These are phyloP conservation scores for Lasiodiplodia sp. DNA, from an alignment of 2,329 filamentous ascomycete species.

Conservation along the genomic window DNA sequence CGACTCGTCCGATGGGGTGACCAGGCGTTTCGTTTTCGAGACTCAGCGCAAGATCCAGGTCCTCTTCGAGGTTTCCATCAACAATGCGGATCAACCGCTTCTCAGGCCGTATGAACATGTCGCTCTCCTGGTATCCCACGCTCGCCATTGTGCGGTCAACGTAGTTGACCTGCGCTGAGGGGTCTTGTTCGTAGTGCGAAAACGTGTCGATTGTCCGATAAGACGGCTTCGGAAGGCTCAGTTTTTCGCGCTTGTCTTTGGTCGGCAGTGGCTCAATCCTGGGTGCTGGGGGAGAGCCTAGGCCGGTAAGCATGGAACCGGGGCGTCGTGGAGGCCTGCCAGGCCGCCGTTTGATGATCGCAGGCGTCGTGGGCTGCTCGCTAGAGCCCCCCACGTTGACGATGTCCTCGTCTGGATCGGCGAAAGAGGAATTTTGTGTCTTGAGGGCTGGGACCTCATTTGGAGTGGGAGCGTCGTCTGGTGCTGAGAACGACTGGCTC, in stretches of 20 bases:
- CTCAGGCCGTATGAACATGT: slow-evolving; percentile 82
- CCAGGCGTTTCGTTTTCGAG: slow-evolving; percentile 60
- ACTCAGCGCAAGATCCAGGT: slow-evolving; percentile 63
- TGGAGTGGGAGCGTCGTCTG: slow-evolving; percentile 21
- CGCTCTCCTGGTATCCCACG: slow-evolving; percentile 94
- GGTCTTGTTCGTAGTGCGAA: slow-evolving; percentile 81
- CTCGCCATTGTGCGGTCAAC: slow-evolving; percentile 97
- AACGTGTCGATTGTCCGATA: slow-evolving; percentile 83
- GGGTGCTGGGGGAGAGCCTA: slow-evolving; percentile 65
- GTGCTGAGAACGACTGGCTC: slow-evolving; percentile 39
- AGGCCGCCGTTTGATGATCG: slow-evolving; percentile 62
- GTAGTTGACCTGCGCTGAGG: slow-evolving; percentile 84
- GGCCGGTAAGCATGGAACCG: slow-evolving; percentile 66
- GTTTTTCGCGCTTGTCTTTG: slow-evolving; percentile 79
- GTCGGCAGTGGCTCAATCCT: slow-evolving; percentile 79
- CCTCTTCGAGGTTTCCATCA: slow-evolving; percentile 69
- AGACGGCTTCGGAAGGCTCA: slow-evolving; percentile 78
- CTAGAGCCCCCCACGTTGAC: slow-evolving; percentile 33
- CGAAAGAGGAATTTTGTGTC: slow-evolving; percentile 21
- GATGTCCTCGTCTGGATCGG: slow-evolving; percentile 34
- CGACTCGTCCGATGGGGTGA: slow-evolving; percentile 74
- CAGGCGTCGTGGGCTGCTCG: slow-evolving; percentile 46
- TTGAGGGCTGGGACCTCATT: slow-evolving; percentile 1
- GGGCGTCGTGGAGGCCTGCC: slow-evolving; percentile 71
- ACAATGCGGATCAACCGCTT: slow-evolving; percentile 70